Conservation (phyloP, 2,329 filamentous ascomycete species). For the Polytolypa hystricis region DNA sequence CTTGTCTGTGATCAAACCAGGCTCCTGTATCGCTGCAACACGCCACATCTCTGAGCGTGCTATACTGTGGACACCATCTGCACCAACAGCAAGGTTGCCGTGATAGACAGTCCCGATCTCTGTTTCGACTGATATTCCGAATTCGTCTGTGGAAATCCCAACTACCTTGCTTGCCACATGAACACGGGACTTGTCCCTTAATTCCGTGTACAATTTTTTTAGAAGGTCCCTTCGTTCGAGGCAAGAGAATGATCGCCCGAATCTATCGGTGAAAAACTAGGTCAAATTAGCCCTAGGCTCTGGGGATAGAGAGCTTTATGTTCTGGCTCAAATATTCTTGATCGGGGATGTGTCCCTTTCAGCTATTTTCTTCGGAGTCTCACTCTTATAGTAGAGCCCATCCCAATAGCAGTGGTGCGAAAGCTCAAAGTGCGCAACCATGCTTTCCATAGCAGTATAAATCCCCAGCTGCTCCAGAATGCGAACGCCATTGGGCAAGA, state of each 20-base stretch:
- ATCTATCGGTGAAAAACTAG: too few species aligned
- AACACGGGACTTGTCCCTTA: conserved; percentile 20
- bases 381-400: conserved; percentile 13
- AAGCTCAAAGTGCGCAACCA: conserved; percentile 1
- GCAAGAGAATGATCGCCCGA: conserved; percentile 13
- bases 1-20: conserved; percentile 4
- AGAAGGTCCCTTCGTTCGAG: conserved; percentile 29
- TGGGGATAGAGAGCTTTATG: neutral
- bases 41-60: conserved; percentile 25
- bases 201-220: conserved; percentile 20
- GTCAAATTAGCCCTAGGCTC: too few species aligned
- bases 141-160: neutral
- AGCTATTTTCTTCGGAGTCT: neutral
- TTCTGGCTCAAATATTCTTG: neutral
- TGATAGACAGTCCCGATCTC: conserved; percentile 23
- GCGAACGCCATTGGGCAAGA: conserved; percentile 32
- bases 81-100: conserved; percentile 31
- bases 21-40: conserved; percentile 9
- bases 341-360: neutral
- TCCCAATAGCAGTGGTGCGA: neutral
- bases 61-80: conserved; percentile 35
- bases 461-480: conserved; percentile 43
- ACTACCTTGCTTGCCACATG: conserved; percentile 17
- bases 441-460: conserved; percentile 15
- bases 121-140: conserved; percentile 21